These are phyloP conservation scores for Fusarium illudens DNA, from an alignment of 2,329 filamentous ascomycete species.

Conservation along the genomic window DNA sequence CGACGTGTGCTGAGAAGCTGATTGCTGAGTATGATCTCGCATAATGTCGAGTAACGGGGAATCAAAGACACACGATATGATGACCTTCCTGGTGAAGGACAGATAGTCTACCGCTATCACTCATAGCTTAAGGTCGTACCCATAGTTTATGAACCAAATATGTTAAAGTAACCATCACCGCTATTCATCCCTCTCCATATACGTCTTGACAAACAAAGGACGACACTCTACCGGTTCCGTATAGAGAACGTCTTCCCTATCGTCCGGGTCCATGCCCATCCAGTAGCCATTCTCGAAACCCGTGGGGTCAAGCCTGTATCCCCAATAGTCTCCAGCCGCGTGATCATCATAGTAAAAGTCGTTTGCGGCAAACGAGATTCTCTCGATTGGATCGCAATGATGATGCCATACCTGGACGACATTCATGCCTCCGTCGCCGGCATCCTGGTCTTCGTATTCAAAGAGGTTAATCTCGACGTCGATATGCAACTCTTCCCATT, in stretches of 20 bases:
- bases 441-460: neutral
- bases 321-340: neutral
- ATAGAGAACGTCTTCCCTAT: neutral
- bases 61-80: neutral
- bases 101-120: no score
- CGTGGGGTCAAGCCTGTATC: neutral
- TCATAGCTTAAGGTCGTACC: neutral
- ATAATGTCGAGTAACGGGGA: neutral
- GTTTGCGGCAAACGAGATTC: neutral
- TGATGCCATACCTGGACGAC: neutral
- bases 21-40: conserved; percentile 26
- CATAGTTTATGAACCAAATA: neutral
- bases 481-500: neutral
- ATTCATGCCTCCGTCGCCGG: neutral
- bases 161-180: neutral
- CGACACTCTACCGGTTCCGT: neutral
- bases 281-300: neutral
- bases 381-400: neutral
- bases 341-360: neutral
- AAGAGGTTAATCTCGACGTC: conserved; percentile 6
- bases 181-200: neutral
- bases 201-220: neutral
- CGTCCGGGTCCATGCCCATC: neutral
- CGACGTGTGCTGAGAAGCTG: conserved; percentile 58
- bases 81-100: neutral